A percentile compares a stretch with the other conserved stretches of the same genome.
These are phyloP conservation scores for Psilocybe azurescens DNA, from an alignment of 768 basidiomycete species.

Conservation along the genomic window DNA sequence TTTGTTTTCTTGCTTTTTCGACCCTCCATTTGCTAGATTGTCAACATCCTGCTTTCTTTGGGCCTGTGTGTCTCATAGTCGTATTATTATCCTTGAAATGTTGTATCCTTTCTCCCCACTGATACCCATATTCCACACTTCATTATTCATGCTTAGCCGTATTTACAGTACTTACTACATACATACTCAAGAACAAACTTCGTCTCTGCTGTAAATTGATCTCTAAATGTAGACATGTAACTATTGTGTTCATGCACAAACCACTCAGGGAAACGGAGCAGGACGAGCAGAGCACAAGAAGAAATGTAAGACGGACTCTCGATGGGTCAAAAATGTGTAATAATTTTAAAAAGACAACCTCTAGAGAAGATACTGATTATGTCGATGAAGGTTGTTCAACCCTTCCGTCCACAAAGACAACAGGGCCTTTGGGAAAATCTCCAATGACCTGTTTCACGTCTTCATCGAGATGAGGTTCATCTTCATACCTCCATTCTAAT, in stretches of 20 bases:
- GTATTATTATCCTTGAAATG: conserved; percentile 5
- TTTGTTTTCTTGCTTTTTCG: conserved; percentile 5
- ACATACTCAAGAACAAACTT: neutral
- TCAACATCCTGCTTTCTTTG: conserved; percentile 4
- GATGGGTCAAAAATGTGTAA: too few species aligned
- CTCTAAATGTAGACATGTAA: neutral
- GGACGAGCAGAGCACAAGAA: too few species aligned
- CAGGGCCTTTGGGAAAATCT: conserved; percentile 54
- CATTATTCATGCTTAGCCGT: conserved; percentile 1
- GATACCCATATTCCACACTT: neutral
- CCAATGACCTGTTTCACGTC: conserved; percentile 50
- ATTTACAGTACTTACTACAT: conserved; percentile 4
- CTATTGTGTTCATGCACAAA: neutral
- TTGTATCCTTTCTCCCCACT: conserved; percentile 4
- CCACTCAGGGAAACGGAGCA: too few species aligned
- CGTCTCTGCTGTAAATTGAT: neutral
- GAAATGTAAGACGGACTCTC: too few species aligned
- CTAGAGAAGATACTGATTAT: neutral
- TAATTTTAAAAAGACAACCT: too few species aligned
- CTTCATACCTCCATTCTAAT: conserved; percentile 72
- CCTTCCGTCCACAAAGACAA: conserved; percentile 51
- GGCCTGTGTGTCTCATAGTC: conserved; percentile 2
- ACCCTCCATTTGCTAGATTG: neutral
- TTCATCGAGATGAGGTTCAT: conserved; percentile 69
- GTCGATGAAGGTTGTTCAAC: conserved; percentile 30